A percentile compares a stretch with the other conserved stretches of the same genome.
These are phyloP conservation scores for Hyaloscypha finlandica DNA, from an alignment of 495 filamentous ascomycete genomes.

Conservation along the genomic window DNA sequence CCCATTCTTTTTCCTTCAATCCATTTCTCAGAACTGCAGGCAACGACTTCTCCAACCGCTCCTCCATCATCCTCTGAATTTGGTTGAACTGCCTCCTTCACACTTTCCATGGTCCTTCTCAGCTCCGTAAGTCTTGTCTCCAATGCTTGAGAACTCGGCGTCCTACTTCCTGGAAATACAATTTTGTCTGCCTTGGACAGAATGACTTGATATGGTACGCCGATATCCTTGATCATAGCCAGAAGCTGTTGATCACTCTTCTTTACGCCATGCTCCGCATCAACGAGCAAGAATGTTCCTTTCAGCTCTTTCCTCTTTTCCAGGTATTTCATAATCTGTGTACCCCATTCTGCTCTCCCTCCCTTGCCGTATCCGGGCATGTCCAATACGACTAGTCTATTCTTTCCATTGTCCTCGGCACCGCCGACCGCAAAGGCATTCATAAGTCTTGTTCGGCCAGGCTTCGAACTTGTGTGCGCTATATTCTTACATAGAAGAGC, in stretches of 20 bases:
- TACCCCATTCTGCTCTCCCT: slow-evolving; percentile 76
- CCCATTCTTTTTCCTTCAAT: slow-evolving; percentile 30
- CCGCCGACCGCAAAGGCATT: slow-evolving; percentile 75
- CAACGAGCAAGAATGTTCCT: slow-evolving; percentile 81
- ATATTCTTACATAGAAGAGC: slow-evolving; percentile 64
- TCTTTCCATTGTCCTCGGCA: slow-evolving; percentile 48
- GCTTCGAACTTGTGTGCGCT: slow-evolving; percentile 68
- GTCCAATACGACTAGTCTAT: slow-evolving; percentile 72
- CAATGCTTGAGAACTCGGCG: slow-evolving; percentile 21
- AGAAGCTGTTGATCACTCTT: slow-evolving; percentile 67
- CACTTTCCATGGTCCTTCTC: slow-evolving; percentile 27
- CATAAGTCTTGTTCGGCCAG: slow-evolving; percentile 79
- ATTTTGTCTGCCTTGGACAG: slow-evolving; percentile 78
- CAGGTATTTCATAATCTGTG: slow-evolving; percentile 85
- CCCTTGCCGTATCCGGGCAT: slow-evolving; percentile 94
- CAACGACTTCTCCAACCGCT: slow-evolving; percentile 31
- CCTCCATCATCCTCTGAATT: slow-evolving; percentile 26
- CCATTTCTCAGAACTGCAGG: slow-evolving; percentile 30
- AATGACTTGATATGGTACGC: slow-evolving; percentile 74
- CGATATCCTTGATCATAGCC: slow-evolving; percentile 57
- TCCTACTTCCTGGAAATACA: slow-evolving; percentile 23
- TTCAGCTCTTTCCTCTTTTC: slow-evolving; percentile 69
- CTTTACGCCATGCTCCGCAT: slow-evolving; percentile 81
- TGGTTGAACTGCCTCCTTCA: slow-evolving; percentile 24
- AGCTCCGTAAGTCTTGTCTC: slow-evolving; percentile 19